Percentiles rank a stretch among this genome's conserved stretches.
These are phyloP conservation scores for Coniochaeta prunicola DNA, from an alignment of 2,329 filamentous ascomycete species.

Conservation along the genomic window DNA sequence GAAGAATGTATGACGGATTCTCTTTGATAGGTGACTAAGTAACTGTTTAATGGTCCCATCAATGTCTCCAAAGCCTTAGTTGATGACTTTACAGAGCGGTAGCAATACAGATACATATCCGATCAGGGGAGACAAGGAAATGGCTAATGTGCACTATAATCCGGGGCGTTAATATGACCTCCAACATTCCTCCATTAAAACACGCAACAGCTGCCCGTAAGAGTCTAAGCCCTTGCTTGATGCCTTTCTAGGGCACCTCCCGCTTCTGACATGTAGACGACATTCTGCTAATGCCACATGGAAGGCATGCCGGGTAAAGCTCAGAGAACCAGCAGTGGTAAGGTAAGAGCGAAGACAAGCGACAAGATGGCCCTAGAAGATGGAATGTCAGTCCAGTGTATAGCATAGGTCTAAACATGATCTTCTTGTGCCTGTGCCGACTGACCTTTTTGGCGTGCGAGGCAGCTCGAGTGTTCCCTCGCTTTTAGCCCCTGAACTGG, in stretches of 20 bases:
- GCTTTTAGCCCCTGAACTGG: neutral
- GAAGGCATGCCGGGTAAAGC: too few species aligned
- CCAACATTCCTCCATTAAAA: too few species aligned
- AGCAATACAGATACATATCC: neutral
- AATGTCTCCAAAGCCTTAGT: neutral
- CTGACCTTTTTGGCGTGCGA: neutral
- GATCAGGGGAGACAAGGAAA: neutral
- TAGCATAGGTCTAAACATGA: too few species aligned
- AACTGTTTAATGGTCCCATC: neutral
- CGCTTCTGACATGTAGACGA: too few species aligned
- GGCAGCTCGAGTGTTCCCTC: neutral
- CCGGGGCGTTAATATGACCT: neutral
- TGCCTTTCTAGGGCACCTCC: too few species aligned
- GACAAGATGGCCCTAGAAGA: neutral
- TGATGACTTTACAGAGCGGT: neutral
- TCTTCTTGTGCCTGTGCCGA: neutral
- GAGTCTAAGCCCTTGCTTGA: too few species aligned
- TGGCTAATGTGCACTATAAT: neutral
- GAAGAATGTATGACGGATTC: neutral
- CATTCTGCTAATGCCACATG: too few species aligned
- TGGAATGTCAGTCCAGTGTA: neutral
- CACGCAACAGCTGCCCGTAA: too few species aligned
- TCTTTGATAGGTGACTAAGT: neutral
- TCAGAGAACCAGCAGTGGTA: neutral
- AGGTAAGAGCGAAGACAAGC: neutral